These are phyloP conservation scores for Calonectria montana DNA, from an alignment of 2,329 filamentous ascomycete species.

Conservation along the genomic window DNA sequence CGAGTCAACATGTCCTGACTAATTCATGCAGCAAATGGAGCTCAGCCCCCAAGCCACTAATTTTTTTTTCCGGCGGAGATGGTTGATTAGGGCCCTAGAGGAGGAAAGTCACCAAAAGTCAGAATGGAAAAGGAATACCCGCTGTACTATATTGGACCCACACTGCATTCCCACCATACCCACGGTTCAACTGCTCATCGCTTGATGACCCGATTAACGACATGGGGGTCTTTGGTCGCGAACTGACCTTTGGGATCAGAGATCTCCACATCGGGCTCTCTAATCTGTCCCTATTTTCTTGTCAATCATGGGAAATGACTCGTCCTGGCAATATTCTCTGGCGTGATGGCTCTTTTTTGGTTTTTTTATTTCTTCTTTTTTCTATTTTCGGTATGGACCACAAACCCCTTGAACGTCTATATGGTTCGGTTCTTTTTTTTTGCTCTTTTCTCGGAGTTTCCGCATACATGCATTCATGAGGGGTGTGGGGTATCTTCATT, in stretches of 20 bases:
- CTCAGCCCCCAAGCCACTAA: conserved; percentile 49
- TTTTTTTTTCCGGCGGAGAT: conserved; percentile 16
- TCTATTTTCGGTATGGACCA: conserved; percentile 18
- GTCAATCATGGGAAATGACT: conserved; percentile 12
- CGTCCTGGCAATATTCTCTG: conserved; percentile 16
- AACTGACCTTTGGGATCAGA: neutral
- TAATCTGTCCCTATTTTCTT: neutral
- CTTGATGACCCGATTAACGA: conserved; percentile 6
- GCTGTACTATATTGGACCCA: conserved; percentile 43
- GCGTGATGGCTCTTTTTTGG: conserved; percentile 14
- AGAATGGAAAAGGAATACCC: conserved; percentile 41
- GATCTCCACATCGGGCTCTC: neutral
- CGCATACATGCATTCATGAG: conserved; percentile 39
- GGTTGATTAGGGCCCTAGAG: conserved; percentile 37
- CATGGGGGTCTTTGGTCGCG: neutral
- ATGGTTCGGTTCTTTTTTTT: conserved; percentile 29
- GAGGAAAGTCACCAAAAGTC: conserved; percentile 44
- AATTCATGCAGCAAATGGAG: conserved; percentile 40
- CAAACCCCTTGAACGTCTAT: conserved; percentile 18
- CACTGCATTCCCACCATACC: conserved; percentile 19
- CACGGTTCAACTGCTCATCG: conserved; percentile 11
- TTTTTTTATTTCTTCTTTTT: conserved; percentile 2
- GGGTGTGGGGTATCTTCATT: conserved; percentile 36
- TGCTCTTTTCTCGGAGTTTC: conserved; percentile 38
- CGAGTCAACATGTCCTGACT: neutral